phyloP scores from a whole-genome alignment of 257 asterid species.

The Vinca minor region DNA sequence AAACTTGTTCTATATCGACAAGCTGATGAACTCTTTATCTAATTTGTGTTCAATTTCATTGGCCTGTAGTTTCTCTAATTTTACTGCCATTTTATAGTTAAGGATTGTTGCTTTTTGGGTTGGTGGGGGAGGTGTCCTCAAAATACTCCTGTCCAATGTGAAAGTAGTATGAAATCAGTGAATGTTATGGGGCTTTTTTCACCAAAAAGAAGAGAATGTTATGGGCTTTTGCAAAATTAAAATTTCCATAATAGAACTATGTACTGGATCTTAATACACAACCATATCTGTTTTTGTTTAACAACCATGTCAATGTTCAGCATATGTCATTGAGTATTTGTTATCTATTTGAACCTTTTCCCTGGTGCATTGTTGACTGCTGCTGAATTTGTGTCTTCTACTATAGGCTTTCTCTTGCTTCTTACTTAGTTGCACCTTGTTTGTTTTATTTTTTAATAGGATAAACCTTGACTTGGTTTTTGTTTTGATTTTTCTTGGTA shows the following conservation, averaged over 20 bases:
- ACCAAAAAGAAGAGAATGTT: too few species aligned
- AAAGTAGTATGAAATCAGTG: neutral
- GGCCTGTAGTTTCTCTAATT: neutral
- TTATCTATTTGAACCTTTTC: neutral
- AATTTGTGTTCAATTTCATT: neutral
- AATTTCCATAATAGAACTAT: neutral
- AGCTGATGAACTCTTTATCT: neutral
- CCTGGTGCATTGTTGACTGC: neutral
- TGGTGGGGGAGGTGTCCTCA: neutral
- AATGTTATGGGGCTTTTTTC: too few species aligned
- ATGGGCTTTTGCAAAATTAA: too few species aligned
- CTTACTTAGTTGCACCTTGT: neutral
- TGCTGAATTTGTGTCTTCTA: neutral
- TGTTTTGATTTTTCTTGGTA: constrained; percentile 7
- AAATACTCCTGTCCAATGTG: neutral
- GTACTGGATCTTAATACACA: neutral
- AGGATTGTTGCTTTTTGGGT: neutral
- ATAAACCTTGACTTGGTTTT: neutral
- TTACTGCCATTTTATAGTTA: neutral
- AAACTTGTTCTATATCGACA: neutral
- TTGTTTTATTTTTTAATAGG: neutral
- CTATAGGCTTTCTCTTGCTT: neutral
- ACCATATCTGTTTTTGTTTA: neutral
- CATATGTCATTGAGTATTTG: neutral
- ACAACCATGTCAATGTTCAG: neutral